phyloP scores from a whole-genome alignment of 345 rosid species.

The Boechera retrofracta region DNA sequence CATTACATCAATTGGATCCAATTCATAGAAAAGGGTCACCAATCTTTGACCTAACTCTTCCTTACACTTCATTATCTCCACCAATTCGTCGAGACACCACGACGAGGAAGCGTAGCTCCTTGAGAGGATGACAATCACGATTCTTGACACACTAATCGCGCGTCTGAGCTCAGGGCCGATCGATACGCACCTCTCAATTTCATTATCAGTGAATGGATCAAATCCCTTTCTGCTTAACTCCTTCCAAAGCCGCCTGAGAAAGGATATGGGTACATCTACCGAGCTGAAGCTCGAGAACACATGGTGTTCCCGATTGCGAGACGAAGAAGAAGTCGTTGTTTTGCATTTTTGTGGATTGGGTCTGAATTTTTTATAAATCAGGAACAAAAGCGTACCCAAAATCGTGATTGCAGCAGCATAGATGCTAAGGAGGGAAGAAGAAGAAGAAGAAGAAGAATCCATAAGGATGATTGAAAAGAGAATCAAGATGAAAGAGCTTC shows the following conservation, averaged over 20 bases:
- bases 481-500: no score
- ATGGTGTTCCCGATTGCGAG: background rate
- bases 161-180: no score
- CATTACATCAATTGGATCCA: background rate
- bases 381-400: no score
- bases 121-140: background rate
- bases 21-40: background rate
- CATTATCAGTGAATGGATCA: rapidly evolving
- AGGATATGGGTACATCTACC: background rate
- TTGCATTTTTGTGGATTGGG: no score
- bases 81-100: constrained; percentile 12
- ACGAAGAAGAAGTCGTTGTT: no score
- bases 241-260: background rate
- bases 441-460: no score
- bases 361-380: no score
- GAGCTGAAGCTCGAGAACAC: background rate
- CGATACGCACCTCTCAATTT: rapidly evolving
- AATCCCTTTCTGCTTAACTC: background rate
- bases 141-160: background rate
- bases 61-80: constrained; percentile 14
- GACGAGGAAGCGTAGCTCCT: constrained; percentile 10
- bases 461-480: no score
- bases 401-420: no score
- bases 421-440: no score
- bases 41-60: background rate